Conservation (phyloP, 768 basidiomycete species). For the Hortiboletus campestris region DNA sequence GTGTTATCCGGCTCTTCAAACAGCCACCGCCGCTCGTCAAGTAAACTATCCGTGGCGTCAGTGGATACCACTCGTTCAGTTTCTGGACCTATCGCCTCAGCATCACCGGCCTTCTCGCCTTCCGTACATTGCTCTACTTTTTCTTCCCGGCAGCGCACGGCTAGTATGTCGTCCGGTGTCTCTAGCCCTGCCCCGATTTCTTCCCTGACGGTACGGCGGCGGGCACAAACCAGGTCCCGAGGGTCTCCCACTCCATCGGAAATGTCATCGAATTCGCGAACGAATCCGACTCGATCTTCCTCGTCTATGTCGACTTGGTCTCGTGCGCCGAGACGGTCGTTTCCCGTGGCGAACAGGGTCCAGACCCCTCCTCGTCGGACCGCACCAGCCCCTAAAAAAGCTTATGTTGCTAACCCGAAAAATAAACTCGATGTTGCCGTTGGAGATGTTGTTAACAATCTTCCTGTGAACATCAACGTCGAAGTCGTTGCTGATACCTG, state of each 20-base stretch:
- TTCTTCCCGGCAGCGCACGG: conserved; percentile 80
- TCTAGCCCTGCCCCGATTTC: conserved; percentile 33
- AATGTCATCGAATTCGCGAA: conserved; percentile 49
- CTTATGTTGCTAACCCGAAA: conserved; percentile 85
- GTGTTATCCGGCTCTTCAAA: conserved; percentile 48
- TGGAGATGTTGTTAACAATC: conserved; percentile 85
- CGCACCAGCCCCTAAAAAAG: conserved; percentile 46
- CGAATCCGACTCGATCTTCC: conserved; percentile 41
- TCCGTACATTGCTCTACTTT: conserved; percentile 63
- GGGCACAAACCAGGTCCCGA: conserved; percentile 44
- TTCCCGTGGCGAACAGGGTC: conserved; percentile 42
- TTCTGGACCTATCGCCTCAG: conserved; percentile 59
- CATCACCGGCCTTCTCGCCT: conserved; percentile 31
- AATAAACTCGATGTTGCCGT: conserved; percentile 91
- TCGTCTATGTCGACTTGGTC: conserved; percentile 63
- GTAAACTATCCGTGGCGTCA: conserved; percentile 48
- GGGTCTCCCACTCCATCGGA: conserved; percentile 67
- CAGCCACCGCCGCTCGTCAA: conserved; percentile 50
- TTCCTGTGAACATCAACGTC: conserved; percentile 80
- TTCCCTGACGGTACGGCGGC: conserved; percentile 35
- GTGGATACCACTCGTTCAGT: conserved; percentile 59
- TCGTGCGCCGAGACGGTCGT: conserved; percentile 63
- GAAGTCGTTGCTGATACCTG: conserved; percentile 81
- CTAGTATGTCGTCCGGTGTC: conserved; percentile 54
- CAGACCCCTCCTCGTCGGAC: conserved; percentile 49